Base-by-base conservation (phyloP, 805 yeast genomes). In the Kluyveromyces aestuarii region DNA sequence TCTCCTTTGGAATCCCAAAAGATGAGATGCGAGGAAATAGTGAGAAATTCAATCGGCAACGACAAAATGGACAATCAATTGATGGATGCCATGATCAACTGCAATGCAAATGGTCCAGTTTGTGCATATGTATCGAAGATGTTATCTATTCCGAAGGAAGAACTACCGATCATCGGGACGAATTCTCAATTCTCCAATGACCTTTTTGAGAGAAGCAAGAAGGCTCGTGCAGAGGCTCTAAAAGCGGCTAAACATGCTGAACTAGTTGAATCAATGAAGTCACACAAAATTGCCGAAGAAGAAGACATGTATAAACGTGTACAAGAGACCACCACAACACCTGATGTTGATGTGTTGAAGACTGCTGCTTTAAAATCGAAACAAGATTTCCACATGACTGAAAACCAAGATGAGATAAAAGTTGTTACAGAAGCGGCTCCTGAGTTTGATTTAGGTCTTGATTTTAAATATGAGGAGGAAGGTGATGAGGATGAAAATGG, bases 111-210 rank as follows among this genome's bases (percentile, higher is more conserved):
- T 1, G 86, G 90, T 1, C 81, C 87, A 0, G 70, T 71, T 2
- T 73, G 77, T 58, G 95, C 95, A 0, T 93, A 84, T 64, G 87
- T 91, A 0, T 88, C 97, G 1, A 93, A 93, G 59, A 86, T 91
- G 71, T 64, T 93, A 1, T 87, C 96, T 0, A 75, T 93, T 18
- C 96, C 96, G 1, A 83, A 81, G 48, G 77, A 73, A 17, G 96
- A 89, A 48, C 68, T 91, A 21, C 96, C 97, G 1, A 69, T 70
- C 36, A 77, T 75, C 27, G 69, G 71, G 40, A 57, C 69, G 2
- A 65, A 68, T 37, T 67, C 66, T 27, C 61, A 67, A 1, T 56
- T 75, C 44, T 66, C 80, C 0, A 72, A 71, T 6, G 82, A 79
- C 55, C 66, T 83, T 37, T 63, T 73, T 51, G 90, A 83, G 57